Conservation (phyloP, 2,329 filamentous ascomycete species). For the Penicillium fuscoglaucum region DNA sequence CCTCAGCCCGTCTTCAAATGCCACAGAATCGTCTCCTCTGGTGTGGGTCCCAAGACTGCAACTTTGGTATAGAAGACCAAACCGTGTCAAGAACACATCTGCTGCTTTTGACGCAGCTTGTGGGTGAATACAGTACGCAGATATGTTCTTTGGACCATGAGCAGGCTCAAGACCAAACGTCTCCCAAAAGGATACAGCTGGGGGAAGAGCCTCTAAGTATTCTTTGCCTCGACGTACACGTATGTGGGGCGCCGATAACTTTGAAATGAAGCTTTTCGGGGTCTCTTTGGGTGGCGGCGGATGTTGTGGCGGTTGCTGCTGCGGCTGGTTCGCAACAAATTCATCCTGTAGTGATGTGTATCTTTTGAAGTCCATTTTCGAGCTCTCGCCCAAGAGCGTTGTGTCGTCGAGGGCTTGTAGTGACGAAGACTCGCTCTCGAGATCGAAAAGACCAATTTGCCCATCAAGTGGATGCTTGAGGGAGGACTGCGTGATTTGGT, state of each 20-base stretch:
- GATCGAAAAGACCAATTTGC: slow-evolving; percentile 27
- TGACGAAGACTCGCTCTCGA: slow-evolving; percentile 29
- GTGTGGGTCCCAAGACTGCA: slow-evolving; percentile 57
- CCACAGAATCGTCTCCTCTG: slow-evolving; percentile 44
- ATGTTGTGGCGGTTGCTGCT: slow-evolving; percentile 8
- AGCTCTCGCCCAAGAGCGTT: slow-evolving; percentile 30
- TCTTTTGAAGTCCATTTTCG: slow-evolving; percentile 38
- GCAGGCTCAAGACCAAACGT: slow-evolving; percentile 59
- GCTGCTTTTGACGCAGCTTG: slow-evolving; percentile 48
- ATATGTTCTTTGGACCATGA: slow-evolving; percentile 58
- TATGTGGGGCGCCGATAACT: slow-evolving; percentile 54
- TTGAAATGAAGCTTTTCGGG: slow-evolving; percentile 39
- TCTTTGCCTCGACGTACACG: slow-evolving; percentile 55
- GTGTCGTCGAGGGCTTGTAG: slow-evolving; percentile 33
- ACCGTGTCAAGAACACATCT: slow-evolving; percentile 53
- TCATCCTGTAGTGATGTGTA: slow-evolving; percentile 39
- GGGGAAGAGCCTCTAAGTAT: slow-evolving; percentile 56
- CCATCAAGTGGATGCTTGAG: slow-evolving; percentile 38
- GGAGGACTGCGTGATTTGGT: slow-evolving; percentile 49
- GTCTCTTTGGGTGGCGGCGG: slow-evolving; percentile 27
- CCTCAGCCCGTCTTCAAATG: slow-evolving; percentile 41
- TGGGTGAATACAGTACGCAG: slow-evolving; percentile 58
- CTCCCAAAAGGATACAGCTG: slow-evolving; percentile 62
- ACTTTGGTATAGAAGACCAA: slow-evolving; percentile 57
- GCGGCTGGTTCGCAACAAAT: slow-evolving; percentile 19